These are phyloP conservation scores for Fraxinus nigra DNA, from an alignment of 305 asterid species.

Conservation along the genomic window DNA sequence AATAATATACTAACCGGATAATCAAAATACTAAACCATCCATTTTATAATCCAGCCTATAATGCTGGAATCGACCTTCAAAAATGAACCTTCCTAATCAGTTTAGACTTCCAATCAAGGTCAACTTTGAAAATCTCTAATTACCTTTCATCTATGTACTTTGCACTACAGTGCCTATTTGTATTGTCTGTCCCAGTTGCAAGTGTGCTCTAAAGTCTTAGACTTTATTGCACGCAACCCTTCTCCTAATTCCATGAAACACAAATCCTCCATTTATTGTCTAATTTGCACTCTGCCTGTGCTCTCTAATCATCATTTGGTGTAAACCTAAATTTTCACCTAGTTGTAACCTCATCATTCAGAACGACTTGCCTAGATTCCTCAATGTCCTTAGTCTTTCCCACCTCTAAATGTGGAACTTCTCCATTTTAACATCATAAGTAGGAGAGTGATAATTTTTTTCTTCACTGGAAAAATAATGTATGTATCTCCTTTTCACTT, in stretches of 20 bases:
- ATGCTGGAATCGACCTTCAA: background rate
- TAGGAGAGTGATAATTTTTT: background rate
- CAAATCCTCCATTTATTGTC: background rate
- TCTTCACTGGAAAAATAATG: background rate
- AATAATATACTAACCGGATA: no score
- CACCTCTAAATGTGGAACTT: background rate
- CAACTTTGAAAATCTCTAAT: background rate
- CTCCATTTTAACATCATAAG: background rate
- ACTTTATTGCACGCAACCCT: background rate
- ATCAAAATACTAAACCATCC: background rate
- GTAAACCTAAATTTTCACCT: background rate
- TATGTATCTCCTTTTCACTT: background rate
- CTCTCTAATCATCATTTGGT: background rate
- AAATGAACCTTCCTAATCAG: background rate
- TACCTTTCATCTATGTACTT: background rate
- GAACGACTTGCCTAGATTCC: background rate
- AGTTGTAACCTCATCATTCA: background rate
- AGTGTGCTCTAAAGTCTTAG: background rate
- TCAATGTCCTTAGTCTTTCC: background rate
- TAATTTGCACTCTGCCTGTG: background rate
- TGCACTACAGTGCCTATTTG: background rate
- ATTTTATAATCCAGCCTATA: background rate
- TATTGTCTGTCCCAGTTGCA: background rate
- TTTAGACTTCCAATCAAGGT: background rate
- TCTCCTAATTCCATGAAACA: background rate